Evolutionary conservation across 2,329 filamentous ascomycete species (phyloP).

Genomic region (Trichophyton verrucosum): DNA sequence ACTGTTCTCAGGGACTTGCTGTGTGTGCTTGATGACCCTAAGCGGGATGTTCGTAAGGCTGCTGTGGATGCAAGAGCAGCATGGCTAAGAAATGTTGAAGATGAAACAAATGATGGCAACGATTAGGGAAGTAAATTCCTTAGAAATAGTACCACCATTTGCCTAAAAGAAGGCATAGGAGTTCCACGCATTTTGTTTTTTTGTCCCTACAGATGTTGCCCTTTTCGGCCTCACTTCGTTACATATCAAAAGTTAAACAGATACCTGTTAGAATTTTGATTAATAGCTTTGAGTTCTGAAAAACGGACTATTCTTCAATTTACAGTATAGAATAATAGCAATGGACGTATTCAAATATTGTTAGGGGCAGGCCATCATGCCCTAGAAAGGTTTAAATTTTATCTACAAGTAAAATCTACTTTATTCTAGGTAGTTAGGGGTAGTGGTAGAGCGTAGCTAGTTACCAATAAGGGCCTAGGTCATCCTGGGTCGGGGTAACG

Average conservation of each 20-base stretch:
- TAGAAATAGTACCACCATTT: not conserved
- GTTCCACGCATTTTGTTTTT: too few species aligned
- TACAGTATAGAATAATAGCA: not conserved
- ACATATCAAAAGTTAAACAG: not conserved
- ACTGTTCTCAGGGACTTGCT: slow-evolving; percentile 46
- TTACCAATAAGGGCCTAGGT: not conserved
- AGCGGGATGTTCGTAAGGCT: slow-evolving; percentile 49
- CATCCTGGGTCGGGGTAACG: not conserved
- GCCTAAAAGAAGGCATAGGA: too few species aligned
- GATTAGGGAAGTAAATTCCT: not conserved
- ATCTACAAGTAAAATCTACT: not conserved
- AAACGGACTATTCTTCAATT: not conserved
- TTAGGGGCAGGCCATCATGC: too few species aligned
- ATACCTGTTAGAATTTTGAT: not conserved
- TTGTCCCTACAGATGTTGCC: not conserved
- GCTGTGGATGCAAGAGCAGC: slow-evolving; percentile 49
- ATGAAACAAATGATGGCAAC: not conserved
- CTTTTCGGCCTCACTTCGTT: not conserved
- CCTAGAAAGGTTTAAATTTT: not conserved
- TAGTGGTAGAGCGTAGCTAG: not conserved
- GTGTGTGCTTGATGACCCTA: slow-evolving; percentile 48
- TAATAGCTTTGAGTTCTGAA: not conserved
- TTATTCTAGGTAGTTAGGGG: not conserved
- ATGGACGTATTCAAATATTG: too few species aligned
- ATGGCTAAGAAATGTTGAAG: slow-evolving; percentile 38